Evolutionary conservation across 345 rosid species (phyloP), one percentile per base, ranked within the genome.

Genomic region (Combretum micranthum): DNA sequence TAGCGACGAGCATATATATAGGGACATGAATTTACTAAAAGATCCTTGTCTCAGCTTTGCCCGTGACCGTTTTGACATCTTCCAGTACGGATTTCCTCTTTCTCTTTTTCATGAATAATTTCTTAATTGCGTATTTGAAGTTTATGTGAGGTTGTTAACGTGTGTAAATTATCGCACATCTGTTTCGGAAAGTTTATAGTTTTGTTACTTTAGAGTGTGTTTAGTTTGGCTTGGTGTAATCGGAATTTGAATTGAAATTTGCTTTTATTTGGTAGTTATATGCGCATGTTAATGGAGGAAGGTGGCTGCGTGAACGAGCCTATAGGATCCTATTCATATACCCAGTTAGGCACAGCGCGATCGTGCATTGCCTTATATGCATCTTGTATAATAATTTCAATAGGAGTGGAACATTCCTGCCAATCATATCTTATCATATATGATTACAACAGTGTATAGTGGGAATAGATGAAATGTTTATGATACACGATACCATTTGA

Each of bases 1-100:
- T 32, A 4, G 39, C 1, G 39, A 18, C 2, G 0, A 15, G 13
- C 22, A 16, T 42, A 22, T 74, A 23, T 91, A 86, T 50, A 77
- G 58, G 59, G 88, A 88, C 43, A 62, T 86, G 75, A 75, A 69
- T 63, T 63, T 77, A 21, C 58, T 88, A 14, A 92, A 84, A 65
- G 87, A 81, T 25, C 84, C 95, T 50, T 92, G 90, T 66, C 85
- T 84, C 52, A 78, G 87, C 72, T 92, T 92, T 50, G 96, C 95
- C 52, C 96, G 97, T 13, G 97, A 91, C 60, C 68, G 96, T 42
- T 88, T 75, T 75, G 96, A 92, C 63, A 46, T 86, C 45, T 81
- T 92, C 68, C 81, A 73, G 97, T 92, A 65, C 47, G 55, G 12
- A 21, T 9, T 18, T 45, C 21, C 13, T 8, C 32, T 42, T 16